phyloP scores from a whole-genome alignment of 257 asterid genomes.

The Asclepias syriaca region DNA sequence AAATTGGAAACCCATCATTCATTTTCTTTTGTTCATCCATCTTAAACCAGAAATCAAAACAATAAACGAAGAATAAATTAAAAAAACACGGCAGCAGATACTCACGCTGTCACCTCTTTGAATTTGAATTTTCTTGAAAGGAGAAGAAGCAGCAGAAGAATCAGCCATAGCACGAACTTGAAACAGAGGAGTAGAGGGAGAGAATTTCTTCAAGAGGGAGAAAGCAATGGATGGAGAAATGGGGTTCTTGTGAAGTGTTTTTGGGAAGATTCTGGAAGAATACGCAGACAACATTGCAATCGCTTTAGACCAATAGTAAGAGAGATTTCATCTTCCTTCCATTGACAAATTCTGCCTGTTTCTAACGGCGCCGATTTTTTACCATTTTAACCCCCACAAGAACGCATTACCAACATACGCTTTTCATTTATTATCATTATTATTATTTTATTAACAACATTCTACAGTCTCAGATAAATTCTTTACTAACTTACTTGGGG shows the following conservation, averaged over 20 bases:
- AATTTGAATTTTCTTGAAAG: constrained; percentile 78
- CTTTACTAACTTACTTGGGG: too few species aligned
- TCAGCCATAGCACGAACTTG: constrained; percentile 75
- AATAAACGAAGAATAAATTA: neutral
- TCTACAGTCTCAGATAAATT: too few species aligned
- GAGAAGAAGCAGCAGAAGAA: constrained; percentile 44
- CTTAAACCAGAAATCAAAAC: neutral
- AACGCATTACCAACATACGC: too few species aligned
- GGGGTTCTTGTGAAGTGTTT: constrained; percentile 6
- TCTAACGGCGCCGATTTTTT: too few species aligned
- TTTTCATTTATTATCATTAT: too few species aligned
- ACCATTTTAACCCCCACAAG: too few species aligned
- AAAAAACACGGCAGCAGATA: neutral
- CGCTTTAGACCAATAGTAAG: neutral
- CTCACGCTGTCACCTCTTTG: constrained; percentile 70
- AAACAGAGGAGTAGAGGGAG: constrained; percentile 21
- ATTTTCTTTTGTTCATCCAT: neutral
- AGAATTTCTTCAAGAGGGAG: constrained; percentile 20
- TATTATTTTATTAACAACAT: too few species aligned
- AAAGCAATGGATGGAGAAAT: constrained; percentile 9
- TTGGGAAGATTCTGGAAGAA: constrained; percentile 6
- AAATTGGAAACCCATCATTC: neutral
- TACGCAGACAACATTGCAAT: neutral
- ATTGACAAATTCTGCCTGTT: too few species aligned
- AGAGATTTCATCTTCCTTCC: too few species aligned